Percentiles rank a stretch among this genome's conserved stretches.
These are phyloP conservation scores for Nyctanthes arbortristis DNA, from an alignment of 257 asterid species.

Conservation along the genomic window DNA sequence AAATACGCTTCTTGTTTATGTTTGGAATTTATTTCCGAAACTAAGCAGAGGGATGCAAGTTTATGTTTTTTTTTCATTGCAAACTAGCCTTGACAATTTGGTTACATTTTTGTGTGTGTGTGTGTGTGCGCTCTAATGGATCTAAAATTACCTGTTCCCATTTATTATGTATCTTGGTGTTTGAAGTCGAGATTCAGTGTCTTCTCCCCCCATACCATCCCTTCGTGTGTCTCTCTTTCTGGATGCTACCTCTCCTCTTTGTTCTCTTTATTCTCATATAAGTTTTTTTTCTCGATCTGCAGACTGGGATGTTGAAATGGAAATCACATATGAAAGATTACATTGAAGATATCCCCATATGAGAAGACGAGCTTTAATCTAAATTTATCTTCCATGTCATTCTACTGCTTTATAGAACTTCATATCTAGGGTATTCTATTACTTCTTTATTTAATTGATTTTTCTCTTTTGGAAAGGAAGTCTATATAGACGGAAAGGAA, in stretches of 20 bases:
- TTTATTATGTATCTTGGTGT: neutral
- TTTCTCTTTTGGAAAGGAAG: neutral
- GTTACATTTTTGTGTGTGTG: no score
- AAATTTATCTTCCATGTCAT: neutral
- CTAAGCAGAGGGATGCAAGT: neutral
- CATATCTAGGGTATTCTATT: neutral
- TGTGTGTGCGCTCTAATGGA: no score
- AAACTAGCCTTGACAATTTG: neutral
- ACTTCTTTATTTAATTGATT: neutral
- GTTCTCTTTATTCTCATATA: neutral
- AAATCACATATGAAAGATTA: neutral
- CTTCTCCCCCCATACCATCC: neutral
- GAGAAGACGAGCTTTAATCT: neutral
- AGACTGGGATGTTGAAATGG: neutral
- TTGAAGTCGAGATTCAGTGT: neutral
- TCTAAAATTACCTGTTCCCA: neutral
- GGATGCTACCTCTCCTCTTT: neutral
- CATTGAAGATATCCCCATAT: neutral
- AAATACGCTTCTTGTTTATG: conserved; percentile 5
- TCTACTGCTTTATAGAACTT: neutral
- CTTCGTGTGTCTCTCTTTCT: neutral
- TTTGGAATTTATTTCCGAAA: neutral
- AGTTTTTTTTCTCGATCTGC: neutral
- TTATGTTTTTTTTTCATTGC: neutral
- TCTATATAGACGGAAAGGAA: neutral